These are phyloP conservation scores for Boletus semigastroideus DNA, from an alignment of 1,284 basidiomycete genomes.

Conservation along the genomic window DNA sequence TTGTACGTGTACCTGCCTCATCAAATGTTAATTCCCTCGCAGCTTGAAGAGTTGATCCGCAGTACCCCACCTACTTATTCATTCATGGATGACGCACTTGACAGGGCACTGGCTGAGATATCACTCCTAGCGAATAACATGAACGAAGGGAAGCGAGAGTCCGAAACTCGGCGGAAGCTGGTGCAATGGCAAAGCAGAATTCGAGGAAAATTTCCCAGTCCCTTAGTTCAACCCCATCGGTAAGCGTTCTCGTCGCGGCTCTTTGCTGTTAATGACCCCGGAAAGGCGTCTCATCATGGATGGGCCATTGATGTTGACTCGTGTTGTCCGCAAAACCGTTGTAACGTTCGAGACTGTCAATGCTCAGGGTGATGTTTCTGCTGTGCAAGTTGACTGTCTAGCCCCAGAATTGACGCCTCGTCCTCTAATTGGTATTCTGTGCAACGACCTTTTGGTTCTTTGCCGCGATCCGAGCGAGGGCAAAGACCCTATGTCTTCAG, in stretches of 20 bases:
- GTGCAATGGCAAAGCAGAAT: conserved; percentile 94
- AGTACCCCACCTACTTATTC: conserved; percentile 79
- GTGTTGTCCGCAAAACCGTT: conserved; percentile 86
- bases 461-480: conserved; percentile 80
- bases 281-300: conserved; percentile 83
- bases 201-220: conserved; percentile 88
- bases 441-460: conserved; percentile 90
- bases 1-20: conserved; percentile 8
- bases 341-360: conserved; percentile 83
- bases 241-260: conserved; percentile 34
- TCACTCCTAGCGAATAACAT: conserved; percentile 86
- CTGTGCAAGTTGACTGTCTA: conserved; percentile 87
- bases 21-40: conserved; percentile 12
- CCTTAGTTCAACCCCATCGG: conserved; percentile 97
- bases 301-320: conserved; percentile 77
- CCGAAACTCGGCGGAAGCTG: conserved; percentile 85
- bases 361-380: conserved; percentile 71
- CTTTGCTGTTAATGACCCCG: conserved; percentile 9
- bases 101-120: conserved; percentile 83
- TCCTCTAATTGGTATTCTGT: conserved; percentile 76
- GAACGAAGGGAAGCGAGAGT: conserved; percentile 96
- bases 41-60: conserved; percentile 83
- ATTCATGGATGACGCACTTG: conserved; percentile 78
- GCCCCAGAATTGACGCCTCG: conserved; percentile 79
- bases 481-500: conserved; percentile 64